Evolutionary conservation across 257 asterid genomes (phyloP).

Genomic region (Fraxinus quadrangulata): DNA sequence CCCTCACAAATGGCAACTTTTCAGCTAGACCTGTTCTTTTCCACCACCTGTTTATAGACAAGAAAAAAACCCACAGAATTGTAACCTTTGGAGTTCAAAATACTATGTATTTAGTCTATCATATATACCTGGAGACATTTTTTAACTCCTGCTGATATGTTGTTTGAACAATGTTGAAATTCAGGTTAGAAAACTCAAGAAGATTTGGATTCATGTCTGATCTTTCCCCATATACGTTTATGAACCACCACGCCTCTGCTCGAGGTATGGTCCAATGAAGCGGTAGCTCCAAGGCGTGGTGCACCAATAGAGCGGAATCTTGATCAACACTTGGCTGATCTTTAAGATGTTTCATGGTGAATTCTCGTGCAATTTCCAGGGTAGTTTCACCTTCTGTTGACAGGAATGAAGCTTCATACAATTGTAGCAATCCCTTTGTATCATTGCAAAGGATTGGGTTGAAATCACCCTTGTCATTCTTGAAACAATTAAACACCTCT

Average conservation of each 20-base stretch:
- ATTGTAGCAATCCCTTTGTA: slow-evolving; percentile 26
- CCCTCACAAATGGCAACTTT: no score
- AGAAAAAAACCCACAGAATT: no score
- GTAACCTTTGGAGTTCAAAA: no score
- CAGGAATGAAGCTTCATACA: slow-evolving; percentile 43
- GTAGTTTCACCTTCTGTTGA: slow-evolving; percentile 22
- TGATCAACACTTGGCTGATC: neutral
- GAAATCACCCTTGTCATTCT: slow-evolving; percentile 29
- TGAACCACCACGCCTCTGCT: slow-evolving; percentile 43
- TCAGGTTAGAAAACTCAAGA: slow-evolving; percentile 48
- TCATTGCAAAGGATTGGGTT: slow-evolving; percentile 14
- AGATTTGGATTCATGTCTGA: slow-evolving; percentile 24
- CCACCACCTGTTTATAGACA: slow-evolving; percentile 48
- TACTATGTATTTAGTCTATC: no score
- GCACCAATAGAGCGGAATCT: slow-evolving; percentile 14
- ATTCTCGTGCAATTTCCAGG: slow-evolving; percentile 33
- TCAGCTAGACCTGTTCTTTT: neutral
- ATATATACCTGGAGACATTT: slow-evolving; percentile 34
- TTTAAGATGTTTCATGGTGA: slow-evolving; percentile 13
- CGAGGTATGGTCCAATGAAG: slow-evolving; percentile 41
- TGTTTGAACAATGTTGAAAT: slow-evolving; percentile 26
- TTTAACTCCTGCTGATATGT: slow-evolving; percentile 37
- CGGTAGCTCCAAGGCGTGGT: slow-evolving; percentile 44
- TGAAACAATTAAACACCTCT: slow-evolving; percentile 36
- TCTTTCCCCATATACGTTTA: slow-evolving; percentile 31